Conservation (phyloP, 176 grass and related monocot species). For the Ensete glaucum region DNA sequence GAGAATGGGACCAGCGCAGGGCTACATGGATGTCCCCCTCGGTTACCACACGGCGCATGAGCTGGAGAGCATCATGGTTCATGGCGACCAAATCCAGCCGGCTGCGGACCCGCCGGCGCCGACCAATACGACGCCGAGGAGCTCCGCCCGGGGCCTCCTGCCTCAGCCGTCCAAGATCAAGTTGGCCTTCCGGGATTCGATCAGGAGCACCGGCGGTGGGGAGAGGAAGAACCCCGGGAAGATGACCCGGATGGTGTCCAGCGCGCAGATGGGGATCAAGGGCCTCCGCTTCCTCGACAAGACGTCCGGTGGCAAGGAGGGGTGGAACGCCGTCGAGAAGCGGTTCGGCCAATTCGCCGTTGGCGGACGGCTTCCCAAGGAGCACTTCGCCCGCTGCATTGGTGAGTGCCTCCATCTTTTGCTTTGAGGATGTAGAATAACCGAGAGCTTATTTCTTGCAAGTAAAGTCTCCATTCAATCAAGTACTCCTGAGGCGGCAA, state of each 20-base stretch:
- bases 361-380: conserved; percentile 51
- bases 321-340: conserved; percentile 73
- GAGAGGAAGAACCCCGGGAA: conserved; percentile 10
- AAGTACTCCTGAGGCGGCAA: neutral
- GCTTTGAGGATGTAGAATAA: neutral
- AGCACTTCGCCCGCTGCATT: conserved; percentile 95
- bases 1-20: neutral
- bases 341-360: conserved; percentile 68
- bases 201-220: neutral
- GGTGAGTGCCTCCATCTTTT: conserved; percentile 35
- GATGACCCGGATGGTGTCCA: conserved; percentile 81
- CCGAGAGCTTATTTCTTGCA: neutral
- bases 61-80: conserved; percentile 4
- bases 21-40: neutral
- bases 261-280: conserved; percentile 57
- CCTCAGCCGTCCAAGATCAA: neutral
- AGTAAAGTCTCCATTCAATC: neutral
- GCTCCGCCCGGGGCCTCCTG: neutral
- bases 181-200: neutral
- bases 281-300: conserved; percentile 89
- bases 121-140: neutral
- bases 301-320: conserved; percentile 68
- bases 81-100: neutral
- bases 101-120: neutral
- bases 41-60: neutral